Conservation (phyloP, 1,284 basidiomycete genomes). For the Cryptococcus deneoformans region DNA sequence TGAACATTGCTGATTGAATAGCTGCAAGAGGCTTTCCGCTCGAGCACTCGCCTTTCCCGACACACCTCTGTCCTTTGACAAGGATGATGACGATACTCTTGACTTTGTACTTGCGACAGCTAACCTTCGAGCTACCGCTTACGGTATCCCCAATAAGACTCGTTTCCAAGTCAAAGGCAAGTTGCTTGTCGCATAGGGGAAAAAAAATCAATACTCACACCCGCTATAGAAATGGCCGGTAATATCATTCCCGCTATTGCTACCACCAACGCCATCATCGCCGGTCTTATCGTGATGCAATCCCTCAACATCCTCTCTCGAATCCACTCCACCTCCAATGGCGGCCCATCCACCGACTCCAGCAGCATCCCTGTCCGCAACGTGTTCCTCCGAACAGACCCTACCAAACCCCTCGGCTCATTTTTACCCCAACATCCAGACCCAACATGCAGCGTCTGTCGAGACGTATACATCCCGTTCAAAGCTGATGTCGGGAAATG, state of each 20-base stretch:
- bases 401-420: slow-evolving; percentile 67
- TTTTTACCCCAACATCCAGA: slow-evolving; percentile 63
- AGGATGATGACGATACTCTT: slow-evolving; percentile 95
- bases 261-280: slow-evolving; percentile 96
- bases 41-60: slow-evolving; percentile 71
- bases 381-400: slow-evolving; percentile 71
- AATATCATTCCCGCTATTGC: slow-evolving; percentile 99
- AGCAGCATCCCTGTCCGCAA: slow-evolving; percentile 53
- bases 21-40: slow-evolving; percentile 70
- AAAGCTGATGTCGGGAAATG: slow-evolving; percentile 64
- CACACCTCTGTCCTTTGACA: slow-evolving; percentile 82
- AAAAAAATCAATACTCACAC: slow-evolving; percentile 4
- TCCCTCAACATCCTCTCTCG: slow-evolving; percentile 72
- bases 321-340: not conserved
- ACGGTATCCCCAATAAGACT: slow-evolving; percentile 84
- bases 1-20: slow-evolving; percentile 37
- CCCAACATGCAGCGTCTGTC: slow-evolving; percentile 74
- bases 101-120: slow-evolving; percentile 95
- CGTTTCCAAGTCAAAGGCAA: slow-evolving; percentile 94
- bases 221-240: slow-evolving; percentile 87
- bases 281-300: slow-evolving; percentile 90
- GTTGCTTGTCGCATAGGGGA: slow-evolving; percentile 5
- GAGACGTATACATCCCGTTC: slow-evolving; percentile 76
- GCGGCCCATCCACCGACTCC: slow-evolving; percentile 8
- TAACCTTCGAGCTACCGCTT: slow-evolving; percentile 86